Percentiles rank a stretch among this genome's conserved stretches.
Conservation (phyloP, 1,284 basidiomycete genomes). For the Neolentinus lepideus region DNA sequence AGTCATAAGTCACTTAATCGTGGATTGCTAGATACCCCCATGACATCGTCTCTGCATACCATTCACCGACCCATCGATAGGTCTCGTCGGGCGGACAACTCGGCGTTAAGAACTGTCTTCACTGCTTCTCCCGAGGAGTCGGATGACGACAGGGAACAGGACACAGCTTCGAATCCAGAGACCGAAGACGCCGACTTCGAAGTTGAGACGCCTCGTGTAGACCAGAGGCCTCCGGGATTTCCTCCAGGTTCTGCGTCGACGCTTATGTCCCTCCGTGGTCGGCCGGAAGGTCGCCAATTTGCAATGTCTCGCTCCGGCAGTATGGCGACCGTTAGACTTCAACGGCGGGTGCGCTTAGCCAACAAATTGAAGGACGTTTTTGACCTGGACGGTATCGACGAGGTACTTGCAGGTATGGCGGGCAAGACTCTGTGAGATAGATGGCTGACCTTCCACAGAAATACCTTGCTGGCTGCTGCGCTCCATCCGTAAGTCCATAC, state of each 20-base stretch:
- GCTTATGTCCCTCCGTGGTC: not conserved
- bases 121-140: constrained; percentile 13
- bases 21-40: constrained; percentile 20
- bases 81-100: constrained; percentile 37
- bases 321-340: constrained; percentile 63
- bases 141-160: constrained; percentile 21
- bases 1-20: not conserved
- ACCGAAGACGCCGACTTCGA: constrained; percentile 53
- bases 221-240: constrained; percentile 10
- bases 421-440: not conserved
- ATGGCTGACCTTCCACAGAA: constrained; percentile 34
- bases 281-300: not conserved
- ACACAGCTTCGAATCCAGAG: constrained; percentile 33
- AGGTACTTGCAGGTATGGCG: constrained; percentile 72
- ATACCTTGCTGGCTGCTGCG: constrained; percentile 87
- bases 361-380: constrained; percentile 85
- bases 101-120: not conserved
- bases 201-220: constrained; percentile 34
- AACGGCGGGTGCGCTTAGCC: constrained; percentile 67
- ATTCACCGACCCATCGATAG: constrained; percentile 78
- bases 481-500: constrained; percentile 66
- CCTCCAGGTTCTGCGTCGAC: not conserved
- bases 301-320: constrained; percentile 39
- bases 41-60: constrained; percentile 79
- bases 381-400: constrained; percentile 68